Base-by-base conservation (phyloP, 2,329 filamentous ascomycete genomes). In the Phialophora macrospora region DNA sequence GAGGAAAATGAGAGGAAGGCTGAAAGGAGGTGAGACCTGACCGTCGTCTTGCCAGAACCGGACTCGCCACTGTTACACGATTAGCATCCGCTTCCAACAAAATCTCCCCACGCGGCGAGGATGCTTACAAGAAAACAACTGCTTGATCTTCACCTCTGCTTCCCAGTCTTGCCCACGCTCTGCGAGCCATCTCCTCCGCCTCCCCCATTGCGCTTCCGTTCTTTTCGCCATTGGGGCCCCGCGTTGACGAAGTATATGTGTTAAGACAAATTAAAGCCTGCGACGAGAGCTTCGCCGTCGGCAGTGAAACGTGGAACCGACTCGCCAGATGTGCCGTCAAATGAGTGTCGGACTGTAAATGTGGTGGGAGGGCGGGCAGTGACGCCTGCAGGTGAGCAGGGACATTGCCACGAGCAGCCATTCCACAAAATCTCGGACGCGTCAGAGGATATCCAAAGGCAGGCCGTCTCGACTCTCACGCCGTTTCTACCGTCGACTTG, bases 141-240 rank as follows among this genome's bases (percentile, higher is more conserved):
- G 93, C 91, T 79, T 99, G 95, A 77, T 96, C 97, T 79, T 99
- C 95, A 1, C 90, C 92, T 60, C 95, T 88, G 68, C 92, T 88
- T 55, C 94, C 94, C 24, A 99, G 82, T 71, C 95, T 87, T 71
- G 92, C 86, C 82, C 90, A 97, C 62, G 94, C 92, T 69, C 93
- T 86, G 69, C 90, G 88, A 24, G 95, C 95, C 75, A 99, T 85
- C 73, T 97, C 93, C 78, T 98, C 94, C 38, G 92, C 93, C 75
- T 93, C 93, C 64, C 90, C 93, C 85, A 93, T 92, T 69, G 93
- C 92, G 80, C 92, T 97, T 41, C 93, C 94, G 73, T 96, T 92
- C 75, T 93, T 95, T 65, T 87, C 89, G 71, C 94, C 94, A 90
- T 97, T 92, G 3, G 90, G 87, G 24, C 93, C 94, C 75, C 93